Evolutionary conservation across 2,329 filamentous ascomycete species (phyloP).

Genomic region (Talaromyces albobiverticillius): DNA sequence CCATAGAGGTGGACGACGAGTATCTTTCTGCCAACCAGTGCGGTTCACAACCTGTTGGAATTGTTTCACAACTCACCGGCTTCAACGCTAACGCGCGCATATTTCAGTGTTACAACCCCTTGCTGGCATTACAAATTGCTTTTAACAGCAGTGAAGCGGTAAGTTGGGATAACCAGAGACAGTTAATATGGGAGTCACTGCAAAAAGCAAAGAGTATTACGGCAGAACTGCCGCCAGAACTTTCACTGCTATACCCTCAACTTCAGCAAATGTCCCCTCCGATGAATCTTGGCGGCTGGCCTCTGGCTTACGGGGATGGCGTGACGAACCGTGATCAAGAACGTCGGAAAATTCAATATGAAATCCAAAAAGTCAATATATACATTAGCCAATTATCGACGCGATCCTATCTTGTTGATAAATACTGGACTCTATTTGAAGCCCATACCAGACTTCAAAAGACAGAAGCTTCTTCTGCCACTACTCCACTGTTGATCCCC

Average conservation of each 20-base stretch:
- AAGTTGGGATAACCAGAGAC: slow-evolving; percentile 73
- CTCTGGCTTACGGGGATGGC: slow-evolving; percentile 13
- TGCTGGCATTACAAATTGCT: slow-evolving; percentile 76
- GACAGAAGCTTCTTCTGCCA: background rate
- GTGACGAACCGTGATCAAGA: slow-evolving; percentile 15
- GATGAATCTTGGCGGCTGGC: slow-evolving; percentile 25
- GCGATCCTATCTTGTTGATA: slow-evolving; percentile 79
- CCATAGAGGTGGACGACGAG: slow-evolving; percentile 78
- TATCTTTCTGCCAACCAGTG: slow-evolving; percentile 72
- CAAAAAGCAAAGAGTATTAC: slow-evolving; percentile 67
- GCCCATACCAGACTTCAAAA: slow-evolving; percentile 46
- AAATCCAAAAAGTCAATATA: slow-evolving; percentile 91
- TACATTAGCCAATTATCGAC: slow-evolving; percentile 78
- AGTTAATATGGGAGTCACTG: slow-evolving; percentile 68
- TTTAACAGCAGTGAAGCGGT: slow-evolving; percentile 76
- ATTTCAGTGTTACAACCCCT: slow-evolving; percentile 74
- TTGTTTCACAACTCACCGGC: slow-evolving; percentile 69
- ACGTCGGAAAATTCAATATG: slow-evolving; percentile 61
- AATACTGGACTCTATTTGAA: slow-evolving; percentile 75
- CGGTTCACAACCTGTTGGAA: slow-evolving; percentile 64
- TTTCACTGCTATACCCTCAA: slow-evolving; percentile 52
- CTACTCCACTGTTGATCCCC: slow-evolving; percentile 10
- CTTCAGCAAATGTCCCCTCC: slow-evolving; percentile 32
- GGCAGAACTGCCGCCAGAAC: slow-evolving; percentile 64
- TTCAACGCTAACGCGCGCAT: slow-evolving; percentile 79